Evolutionary conservation across 345 rosid genomes (phyloP).

Genomic region (Durio zibethinus): DNA sequence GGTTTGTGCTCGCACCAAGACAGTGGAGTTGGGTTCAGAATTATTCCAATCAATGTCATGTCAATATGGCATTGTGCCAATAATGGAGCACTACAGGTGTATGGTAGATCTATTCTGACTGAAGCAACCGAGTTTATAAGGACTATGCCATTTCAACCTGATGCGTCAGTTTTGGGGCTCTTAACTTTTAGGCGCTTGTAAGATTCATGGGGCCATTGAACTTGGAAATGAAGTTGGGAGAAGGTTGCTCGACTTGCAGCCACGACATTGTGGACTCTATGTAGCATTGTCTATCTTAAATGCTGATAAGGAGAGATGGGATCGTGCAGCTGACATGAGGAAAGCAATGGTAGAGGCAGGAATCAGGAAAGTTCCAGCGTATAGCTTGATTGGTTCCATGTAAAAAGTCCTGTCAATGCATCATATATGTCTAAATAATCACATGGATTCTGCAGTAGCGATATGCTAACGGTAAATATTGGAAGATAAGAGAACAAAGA

Average conservation of each 20-base stretch:
- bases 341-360: constrained; percentile 45
- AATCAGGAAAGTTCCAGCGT: constrained; percentile 45
- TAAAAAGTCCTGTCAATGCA: neutral
- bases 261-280: constrained; percentile 48
- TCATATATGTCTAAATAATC: neutral
- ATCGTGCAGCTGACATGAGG: constrained; percentile 47
- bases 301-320: constrained; percentile 52
- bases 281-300: constrained; percentile 44
- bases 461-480: neutral
- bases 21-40: constrained; percentile 44
- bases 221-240: constrained; percentile 49
- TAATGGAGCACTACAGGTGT: constrained; percentile 73
- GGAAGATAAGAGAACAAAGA: neutral
- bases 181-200: constrained; percentile 71
- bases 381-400: constrained; percentile 30
- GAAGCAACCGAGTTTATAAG: constrained; percentile 49
- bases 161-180: constrained; percentile 67
- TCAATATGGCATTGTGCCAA: constrained; percentile 43
- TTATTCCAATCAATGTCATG: constrained; percentile 37
- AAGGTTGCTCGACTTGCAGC: constrained; percentile 45
- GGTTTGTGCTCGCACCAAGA: constrained; percentile 60
- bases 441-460: neutral
- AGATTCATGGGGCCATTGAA: constrained; percentile 53
- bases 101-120: constrained; percentile 61
- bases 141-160: constrained; percentile 59